Percentiles rank a stretch among this genome's conserved stretches.
Conservation (phyloP, 225 moss, liverwort and hornwort species). For the Physcomitrellopsis africana region DNA sequence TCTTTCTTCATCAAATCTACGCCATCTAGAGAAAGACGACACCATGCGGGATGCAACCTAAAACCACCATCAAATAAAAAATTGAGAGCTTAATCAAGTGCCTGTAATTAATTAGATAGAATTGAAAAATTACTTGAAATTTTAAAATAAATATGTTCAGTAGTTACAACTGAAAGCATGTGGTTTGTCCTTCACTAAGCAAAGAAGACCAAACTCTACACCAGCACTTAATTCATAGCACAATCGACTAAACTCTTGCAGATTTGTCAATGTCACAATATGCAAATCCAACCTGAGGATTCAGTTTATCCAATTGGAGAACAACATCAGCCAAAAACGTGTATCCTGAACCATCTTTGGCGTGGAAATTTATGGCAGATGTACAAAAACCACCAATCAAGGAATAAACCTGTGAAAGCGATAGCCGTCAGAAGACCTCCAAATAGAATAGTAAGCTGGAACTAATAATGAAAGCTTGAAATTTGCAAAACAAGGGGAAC, state of each 20-base stretch:
- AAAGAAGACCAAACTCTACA: not conserved
- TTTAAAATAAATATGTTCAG: too few relatives aligned
- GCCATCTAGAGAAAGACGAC: constrained; percentile 93
- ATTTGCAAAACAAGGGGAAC: not conserved
- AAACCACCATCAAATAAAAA: not conserved
- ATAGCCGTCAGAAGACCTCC: not conserved
- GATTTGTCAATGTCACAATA: not conserved
- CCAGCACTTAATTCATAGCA: not conserved
- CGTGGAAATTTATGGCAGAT: constrained; percentile 85
- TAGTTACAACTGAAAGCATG: not conserved
- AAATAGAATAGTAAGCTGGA: not conserved
- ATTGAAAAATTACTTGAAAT: too few relatives aligned
- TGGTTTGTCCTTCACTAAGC: not conserved
- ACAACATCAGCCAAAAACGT: constrained; percentile 85
- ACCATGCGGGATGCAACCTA: constrained; percentile 96
- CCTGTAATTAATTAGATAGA: not conserved
- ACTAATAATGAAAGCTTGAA: not conserved
- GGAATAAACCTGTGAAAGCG: constrained; percentile 72
- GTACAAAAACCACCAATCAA: constrained; percentile 88
- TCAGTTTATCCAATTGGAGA: constrained; percentile 86
- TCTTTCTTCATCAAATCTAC: constrained; percentile 75
- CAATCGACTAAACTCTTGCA: too few relatives aligned
- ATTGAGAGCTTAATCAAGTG: not conserved
- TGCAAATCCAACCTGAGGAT: constrained; percentile 72
- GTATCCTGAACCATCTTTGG: constrained; percentile 93